phyloP scores from a whole-genome alignment of 768 basidiomycete species.

The Psilocybe tampanensis region DNA sequence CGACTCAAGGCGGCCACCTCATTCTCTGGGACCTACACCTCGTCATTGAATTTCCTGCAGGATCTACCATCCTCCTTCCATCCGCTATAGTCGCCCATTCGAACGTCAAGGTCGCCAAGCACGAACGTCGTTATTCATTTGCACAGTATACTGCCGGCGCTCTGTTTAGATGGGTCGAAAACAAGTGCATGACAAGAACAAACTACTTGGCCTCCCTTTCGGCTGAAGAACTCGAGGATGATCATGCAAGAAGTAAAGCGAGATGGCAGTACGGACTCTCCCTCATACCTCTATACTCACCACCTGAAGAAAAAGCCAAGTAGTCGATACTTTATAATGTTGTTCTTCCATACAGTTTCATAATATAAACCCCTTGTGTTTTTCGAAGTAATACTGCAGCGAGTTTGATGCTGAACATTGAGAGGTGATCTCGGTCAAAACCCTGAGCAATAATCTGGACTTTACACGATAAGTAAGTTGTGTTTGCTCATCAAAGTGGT shows the following conservation, averaged over 20 bases:
- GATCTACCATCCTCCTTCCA: background rate
- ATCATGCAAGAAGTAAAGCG: background rate
- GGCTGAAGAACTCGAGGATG: background rate
- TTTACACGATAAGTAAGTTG: no score
- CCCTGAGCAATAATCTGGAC: no score
- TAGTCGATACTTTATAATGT: no score
- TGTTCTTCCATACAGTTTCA: no score
- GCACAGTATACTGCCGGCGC: slow-evolving; percentile 8
- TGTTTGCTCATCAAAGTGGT: no score
- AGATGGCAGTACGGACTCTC: background rate
- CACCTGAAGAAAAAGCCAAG: background rate
- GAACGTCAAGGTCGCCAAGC: background rate
- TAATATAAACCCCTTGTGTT: no score
- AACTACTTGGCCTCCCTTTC: background rate
- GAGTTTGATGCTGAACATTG: no score
- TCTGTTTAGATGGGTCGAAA: background rate
- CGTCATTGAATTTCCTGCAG: slow-evolving; percentile 1
- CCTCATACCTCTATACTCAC: background rate
- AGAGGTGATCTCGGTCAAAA: no score
- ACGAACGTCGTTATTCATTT: slow-evolving; percentile 6
- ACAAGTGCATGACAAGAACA: background rate
- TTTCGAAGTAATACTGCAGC: no score
- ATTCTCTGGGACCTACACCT: background rate
- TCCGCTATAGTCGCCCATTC: slow-evolving; percentile 10
- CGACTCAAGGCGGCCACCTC: background rate